These are phyloP conservation scores for Diplodia mutila DNA, from an alignment of 2,329 filamentous ascomycete species.

Conservation along the genomic window DNA sequence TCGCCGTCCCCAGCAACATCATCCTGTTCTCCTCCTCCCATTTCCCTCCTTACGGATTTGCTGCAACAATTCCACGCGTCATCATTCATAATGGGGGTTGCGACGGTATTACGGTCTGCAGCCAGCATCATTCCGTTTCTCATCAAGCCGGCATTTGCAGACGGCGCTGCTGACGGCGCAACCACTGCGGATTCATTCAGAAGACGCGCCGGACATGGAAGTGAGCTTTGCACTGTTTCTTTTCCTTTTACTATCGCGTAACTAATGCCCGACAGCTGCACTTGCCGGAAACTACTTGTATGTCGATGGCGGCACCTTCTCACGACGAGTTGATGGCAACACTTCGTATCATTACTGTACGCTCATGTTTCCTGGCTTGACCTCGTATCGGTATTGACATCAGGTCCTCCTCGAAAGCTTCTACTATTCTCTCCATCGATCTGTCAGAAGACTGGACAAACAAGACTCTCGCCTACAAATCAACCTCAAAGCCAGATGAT, in stretches of 20 bases:
- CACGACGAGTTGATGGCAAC: not conserved
- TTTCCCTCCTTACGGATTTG: not conserved
- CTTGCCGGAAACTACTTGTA: not conserved
- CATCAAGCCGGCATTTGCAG: not conserved
- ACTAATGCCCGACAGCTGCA: not conserved
- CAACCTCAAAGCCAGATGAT: not conserved
- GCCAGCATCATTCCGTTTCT: not conserved
- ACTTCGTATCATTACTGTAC: not conserved
- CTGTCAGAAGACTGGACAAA: constrained; percentile 27
- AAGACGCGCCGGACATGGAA: not conserved
- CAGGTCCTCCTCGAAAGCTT: not conserved
- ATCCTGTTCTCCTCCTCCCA: not conserved
- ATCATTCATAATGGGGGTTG: not conserved
- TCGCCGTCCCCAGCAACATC: not conserved
- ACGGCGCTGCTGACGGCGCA: not conserved
- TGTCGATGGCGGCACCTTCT: constrained; percentile 26
- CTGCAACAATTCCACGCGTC: not conserved
- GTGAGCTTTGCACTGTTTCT: not conserved
- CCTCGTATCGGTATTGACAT: not conserved
- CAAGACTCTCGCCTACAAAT: constrained; percentile 5
- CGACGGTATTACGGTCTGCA: not conserved
- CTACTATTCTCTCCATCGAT: constrained; percentile 27
- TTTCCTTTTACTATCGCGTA: not conserved
- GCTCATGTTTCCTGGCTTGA: not conserved
- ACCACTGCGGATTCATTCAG: not conserved